These are phyloP conservation scores for Yarrowia deformans DNA, from an alignment of 805 yeast species.

Conservation along the genomic window DNA sequence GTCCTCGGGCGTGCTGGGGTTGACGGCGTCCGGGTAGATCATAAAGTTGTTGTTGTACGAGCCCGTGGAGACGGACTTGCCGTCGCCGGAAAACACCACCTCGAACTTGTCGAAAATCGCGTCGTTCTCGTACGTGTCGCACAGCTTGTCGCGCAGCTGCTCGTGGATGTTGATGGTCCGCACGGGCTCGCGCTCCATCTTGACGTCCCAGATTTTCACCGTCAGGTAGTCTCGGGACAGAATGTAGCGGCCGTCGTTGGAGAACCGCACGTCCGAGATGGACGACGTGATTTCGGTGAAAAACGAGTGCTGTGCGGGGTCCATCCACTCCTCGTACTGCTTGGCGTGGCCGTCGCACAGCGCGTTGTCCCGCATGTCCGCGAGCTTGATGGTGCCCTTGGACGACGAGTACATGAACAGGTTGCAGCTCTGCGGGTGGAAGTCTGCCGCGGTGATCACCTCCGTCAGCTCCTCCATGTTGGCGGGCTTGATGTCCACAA, in stretches of 20 bases:
- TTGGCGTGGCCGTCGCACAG: constrained; percentile 87
- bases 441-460: constrained; percentile 95
- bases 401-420: constrained; percentile 93
- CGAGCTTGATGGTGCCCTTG: constrained; percentile 92
- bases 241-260: constrained; percentile 90
- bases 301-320: constrained; percentile 90
- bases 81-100: constrained; percentile 93
- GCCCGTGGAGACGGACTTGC: constrained; percentile 92
- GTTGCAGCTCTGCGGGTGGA: constrained; percentile 93
- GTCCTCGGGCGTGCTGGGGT: constrained; percentile 51
- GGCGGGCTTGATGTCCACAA: constrained; percentile 96
- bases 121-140: constrained; percentile 98
- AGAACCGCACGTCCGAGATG: constrained; percentile 91
- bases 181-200: constrained; percentile 94
- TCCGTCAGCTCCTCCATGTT: constrained; percentile 99
- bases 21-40: constrained; percentile 85
- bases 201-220: constrained; percentile 97
- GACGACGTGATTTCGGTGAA: constrained; percentile 96
- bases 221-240: constrained; percentile 98
- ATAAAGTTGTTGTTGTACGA: constrained; percentile 95
- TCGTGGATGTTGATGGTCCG: constrained; percentile 96
- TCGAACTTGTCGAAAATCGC: constrained; percentile 98
- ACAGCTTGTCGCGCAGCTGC: constrained; percentile 86
- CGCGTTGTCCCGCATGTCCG: constrained; percentile 96
- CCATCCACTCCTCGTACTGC: constrained; percentile 88